Evolutionary conservation across 345 rosid species (phyloP), one percentile per base, ranked within the genome.

Genomic region (Corchorus olitorius): DNA sequence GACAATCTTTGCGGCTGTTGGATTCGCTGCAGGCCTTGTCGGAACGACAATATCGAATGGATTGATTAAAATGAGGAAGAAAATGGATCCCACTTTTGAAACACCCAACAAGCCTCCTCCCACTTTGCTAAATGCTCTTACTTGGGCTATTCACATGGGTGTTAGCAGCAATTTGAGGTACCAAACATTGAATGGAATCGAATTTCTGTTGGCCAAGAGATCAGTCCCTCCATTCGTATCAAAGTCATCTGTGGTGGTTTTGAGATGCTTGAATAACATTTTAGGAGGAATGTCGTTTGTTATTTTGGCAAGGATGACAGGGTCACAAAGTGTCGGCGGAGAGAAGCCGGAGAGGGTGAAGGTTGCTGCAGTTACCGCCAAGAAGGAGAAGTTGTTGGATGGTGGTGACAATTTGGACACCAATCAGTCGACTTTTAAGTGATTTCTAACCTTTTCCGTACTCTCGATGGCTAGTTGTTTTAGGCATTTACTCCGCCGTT

Each of bases 111-210:
- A 92, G 78, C 72, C 99, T 2, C 99, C 99, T 0, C 98, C 98
- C 0, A 92, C 97, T 1, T 16, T 97, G 74, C 82, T 97, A 79
- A 97, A 92, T 65, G 93, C 99, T 0, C 33, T 82, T 35, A 97
- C 98, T 0, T 97, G 99, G 99, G 97, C 99, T 0, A 48, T 79
- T 6, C 99, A 97, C 70, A 94, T 97, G 99, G 99, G 98, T 2
- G 53, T 94, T 33, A 97, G 97, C 55, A 91, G 97, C 65, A 97
- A 97, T 75, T 80, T 94, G 70, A 91, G 99, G 76, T 97, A 97
- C 85, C 99, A 97, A 71, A 89, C 95, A 0, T 77, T 96, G 82
- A 96, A 96, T 13, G 99, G 97, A 11, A 16, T 84, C 0, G 99
- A 97, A 89, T 94, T 87, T 73, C 45, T 92, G 80, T 75, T 94